Base-by-base conservation (phyloP, 2,329 filamentous ascomycete genomes). In the Xylaria sp. region DNA sequence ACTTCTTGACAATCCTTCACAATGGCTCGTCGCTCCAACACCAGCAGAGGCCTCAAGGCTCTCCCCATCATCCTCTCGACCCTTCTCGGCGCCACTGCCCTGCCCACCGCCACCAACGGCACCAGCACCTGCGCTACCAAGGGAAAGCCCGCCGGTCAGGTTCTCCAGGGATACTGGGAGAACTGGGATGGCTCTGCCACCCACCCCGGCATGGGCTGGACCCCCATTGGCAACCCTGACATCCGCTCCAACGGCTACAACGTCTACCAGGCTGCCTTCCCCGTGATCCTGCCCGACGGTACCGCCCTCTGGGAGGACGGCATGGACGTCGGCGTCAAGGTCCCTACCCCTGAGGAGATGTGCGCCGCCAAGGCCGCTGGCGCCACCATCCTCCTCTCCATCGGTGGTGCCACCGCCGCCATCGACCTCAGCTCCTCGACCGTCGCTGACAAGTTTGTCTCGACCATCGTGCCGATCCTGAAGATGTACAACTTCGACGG, bases 401-500 rank as follows among this genome's bases (percentile, higher is more conserved):
- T 74, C 54, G 72, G 72, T 6, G 72, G 72, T 49, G 72, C 72
- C 10, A 68, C 72, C 0, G 72, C 71, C 1, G 68, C 65, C 52
- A 68, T 74, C 37, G 71, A 74, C 55, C 70, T 74, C 18, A 71
- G 67, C 58, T 71, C 68, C 1, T 67, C 63, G 19, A 59, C 60
- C 5, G 72, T 73, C 6, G 71, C 72, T 13, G 72, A 74, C 64
- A 72, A 67, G 56, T 74, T 74, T 59, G 57, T 74, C 63, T 59
- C 68, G 11, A 74, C 71, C 4, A 68, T 74, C 35, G 72, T 74
- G 2, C 71, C 72, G 4, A 74, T 74, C 55, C 63, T 74, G 51
- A 69, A 72, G 62, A 52, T 66, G 58, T 73, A 72, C 65, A 74
- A 74, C 63, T 74, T 74, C 56, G 72, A 74, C 63, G 72, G 72